Percentiles rank a stretch among this genome's conserved stretches.
These are phyloP conservation scores for Ophiocordyceps robertsii DNA, from an alignment of 2,329 filamentous ascomycete genomes.

Conservation along the genomic window DNA sequence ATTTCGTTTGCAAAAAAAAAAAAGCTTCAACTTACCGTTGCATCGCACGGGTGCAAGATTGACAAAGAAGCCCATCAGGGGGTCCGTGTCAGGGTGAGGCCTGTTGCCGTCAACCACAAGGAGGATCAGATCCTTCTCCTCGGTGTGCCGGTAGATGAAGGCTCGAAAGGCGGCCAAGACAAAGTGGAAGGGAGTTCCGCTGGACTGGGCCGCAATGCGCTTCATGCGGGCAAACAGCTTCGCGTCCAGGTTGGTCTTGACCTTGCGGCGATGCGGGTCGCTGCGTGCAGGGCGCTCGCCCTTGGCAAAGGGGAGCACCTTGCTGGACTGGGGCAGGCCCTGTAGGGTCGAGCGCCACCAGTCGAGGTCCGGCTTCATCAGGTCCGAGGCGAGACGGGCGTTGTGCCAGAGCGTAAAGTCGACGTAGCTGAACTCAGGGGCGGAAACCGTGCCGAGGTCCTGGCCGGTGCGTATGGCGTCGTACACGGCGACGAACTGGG, in stretches of 20 bases:
- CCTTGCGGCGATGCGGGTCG: conserved; percentile 8
- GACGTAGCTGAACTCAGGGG: conserved; percentile 10
- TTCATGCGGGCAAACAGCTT: conserved; percentile 12
- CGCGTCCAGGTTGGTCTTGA: conserved; percentile 8
- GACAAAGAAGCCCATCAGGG: conserved; percentile 12
- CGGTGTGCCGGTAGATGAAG: conserved; percentile 11
- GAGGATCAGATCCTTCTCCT: conserved; percentile 10
- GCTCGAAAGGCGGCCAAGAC: conserved; percentile 12
- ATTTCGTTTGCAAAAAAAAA: neutral
- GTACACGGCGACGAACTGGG: conserved; percentile 9
- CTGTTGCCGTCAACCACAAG: conserved; percentile 13
- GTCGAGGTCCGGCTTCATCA: conserved; percentile 11
- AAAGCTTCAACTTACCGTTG: conserved; percentile 3
- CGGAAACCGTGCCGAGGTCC: conserved; percentile 8
- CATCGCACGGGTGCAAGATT: conserved; percentile 11
- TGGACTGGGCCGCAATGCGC: conserved; percentile 9
- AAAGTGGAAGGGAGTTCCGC: conserved; percentile 12
- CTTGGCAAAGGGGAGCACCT: conserved; percentile 11
- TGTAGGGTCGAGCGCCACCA: conserved; percentile 10
- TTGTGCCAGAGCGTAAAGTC: conserved; percentile 14
- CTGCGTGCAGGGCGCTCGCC: conserved; percentile 6
- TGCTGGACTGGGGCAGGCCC: conserved; percentile 7
- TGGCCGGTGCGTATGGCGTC: conserved; percentile 7
- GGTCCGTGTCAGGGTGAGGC: conserved; percentile 10
- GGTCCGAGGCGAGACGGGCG: conserved; percentile 9